Conservation (phyloP, 2,329 filamentous ascomycete genomes). For the Neurospora sp. region DNA sequence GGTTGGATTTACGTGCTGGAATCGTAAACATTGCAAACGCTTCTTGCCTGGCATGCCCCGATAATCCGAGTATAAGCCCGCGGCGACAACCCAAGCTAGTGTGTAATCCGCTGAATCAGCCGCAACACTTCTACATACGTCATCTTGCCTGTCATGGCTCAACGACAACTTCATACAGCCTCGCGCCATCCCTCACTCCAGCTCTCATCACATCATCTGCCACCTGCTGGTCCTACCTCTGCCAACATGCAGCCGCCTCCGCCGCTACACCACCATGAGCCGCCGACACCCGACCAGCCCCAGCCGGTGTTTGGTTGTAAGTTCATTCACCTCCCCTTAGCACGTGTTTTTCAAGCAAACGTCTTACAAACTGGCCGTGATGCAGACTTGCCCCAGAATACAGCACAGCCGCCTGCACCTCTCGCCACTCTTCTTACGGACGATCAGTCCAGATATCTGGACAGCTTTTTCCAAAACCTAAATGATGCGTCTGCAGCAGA, state of each 20-base stretch:
- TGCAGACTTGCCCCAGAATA: neutral
- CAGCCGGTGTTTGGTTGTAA: neutral
- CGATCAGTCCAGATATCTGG: neutral
- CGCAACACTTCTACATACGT: neutral
- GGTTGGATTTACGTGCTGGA: neutral
- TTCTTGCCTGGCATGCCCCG: neutral
- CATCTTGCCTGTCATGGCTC: neutral
- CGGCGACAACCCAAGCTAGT: neutral
- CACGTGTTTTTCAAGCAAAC: neutral
- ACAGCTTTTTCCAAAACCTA: neutral
- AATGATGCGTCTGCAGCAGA: neutral
- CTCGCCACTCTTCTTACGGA: neutral
- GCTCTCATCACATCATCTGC: neutral
- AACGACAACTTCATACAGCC: neutral
- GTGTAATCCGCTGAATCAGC: neutral
- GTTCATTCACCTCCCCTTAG: neutral
- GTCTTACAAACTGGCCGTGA: neutral
- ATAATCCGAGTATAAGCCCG: neutral
- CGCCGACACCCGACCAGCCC: neutral
- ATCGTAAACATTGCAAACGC: neutral
- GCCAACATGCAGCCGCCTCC: neutral
- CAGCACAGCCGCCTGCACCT: neutral
- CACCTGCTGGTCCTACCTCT: neutral
- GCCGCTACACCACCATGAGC: neutral
- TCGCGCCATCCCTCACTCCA: neutral